Evolutionary conservation across 306 rosid genomes (phyloP), one percentile per base, ranked within the genome.

Genomic region (Rosa multiflora): DNA sequence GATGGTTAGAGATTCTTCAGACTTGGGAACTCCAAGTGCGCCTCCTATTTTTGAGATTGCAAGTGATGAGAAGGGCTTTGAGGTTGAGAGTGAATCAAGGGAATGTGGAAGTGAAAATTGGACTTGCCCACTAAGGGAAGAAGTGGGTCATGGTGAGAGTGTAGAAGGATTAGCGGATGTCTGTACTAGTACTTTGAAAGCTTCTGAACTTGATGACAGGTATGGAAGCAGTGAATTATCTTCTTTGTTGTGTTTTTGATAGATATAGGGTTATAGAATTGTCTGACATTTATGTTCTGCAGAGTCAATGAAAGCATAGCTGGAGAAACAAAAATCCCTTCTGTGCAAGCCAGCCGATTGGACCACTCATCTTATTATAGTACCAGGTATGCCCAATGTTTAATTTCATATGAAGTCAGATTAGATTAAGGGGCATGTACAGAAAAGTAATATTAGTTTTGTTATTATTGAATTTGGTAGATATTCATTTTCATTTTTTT

Each of bases 1-100:
- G 64, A 6, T 81, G 69, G 67, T 40, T 67, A 83, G 85, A 76
- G 98, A 88, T 71, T 67, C 84, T 26, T 55, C 79, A 21, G 93
- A 89, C 29, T 82, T 93, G 85, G 96, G 96, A 78, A 91, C 99
- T 83, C 99, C 99, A 4, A 95, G 99, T 88, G 99, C 99, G 52
- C 99, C 99, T 83, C 99, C 99, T 42, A 93, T 95, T 9, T 51
- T 74, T 63, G 85, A 82, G 78, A 85, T 53, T 51, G 81, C 77
- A 49, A 67, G 77, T 49, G 86, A 84, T 35, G 84, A 72, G 12
- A 48, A 49, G 46, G 76, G 83, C 69, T 53, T 59, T 14, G 87
- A 84, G 80, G 75, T 20, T 83, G 87, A 84, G 66, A 79, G 52
- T 77, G 81, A 84, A 39, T 68, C 82, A 8, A 59, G 51, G 29